A percentile compares a stretch with the other conserved stretches of the same genome.
Conservation (phyloP, 257 asterid genomes). For the Cynanchum wilfordii region DNA sequence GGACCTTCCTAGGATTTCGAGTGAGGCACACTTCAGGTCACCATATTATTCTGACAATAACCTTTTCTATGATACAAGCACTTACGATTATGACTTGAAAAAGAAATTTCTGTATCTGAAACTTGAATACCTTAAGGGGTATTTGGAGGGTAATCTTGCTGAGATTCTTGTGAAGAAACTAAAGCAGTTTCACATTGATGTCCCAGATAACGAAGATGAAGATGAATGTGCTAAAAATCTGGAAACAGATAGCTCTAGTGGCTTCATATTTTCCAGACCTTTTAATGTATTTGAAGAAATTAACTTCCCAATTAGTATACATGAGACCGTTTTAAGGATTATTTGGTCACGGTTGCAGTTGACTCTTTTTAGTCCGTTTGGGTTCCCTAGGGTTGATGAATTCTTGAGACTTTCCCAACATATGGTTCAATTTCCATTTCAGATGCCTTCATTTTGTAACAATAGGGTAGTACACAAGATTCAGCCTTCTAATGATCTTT, state of each 20-base stretch:
- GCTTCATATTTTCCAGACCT: slow-evolving; percentile 19
- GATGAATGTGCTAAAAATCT: slow-evolving; percentile 36
- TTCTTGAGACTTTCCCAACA: slow-evolving; percentile 36
- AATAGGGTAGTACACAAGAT: slow-evolving; percentile 39
- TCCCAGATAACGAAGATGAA: slow-evolving; percentile 27
- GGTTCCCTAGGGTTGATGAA: slow-evolving; percentile 24
- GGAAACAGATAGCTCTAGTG: slow-evolving; percentile 30
- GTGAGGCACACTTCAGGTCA: slow-evolving; percentile 37
- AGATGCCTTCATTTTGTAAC: slow-evolving; percentile 32
- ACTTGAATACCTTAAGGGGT: slow-evolving; percentile 45
- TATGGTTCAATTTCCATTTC: slow-evolving; percentile 34
- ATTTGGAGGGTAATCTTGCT: slow-evolving; percentile 44
- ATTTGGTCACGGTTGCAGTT: slow-evolving; percentile 36
- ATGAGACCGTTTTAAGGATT: slow-evolving; percentile 56
- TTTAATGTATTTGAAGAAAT: slow-evolving; percentile 36
- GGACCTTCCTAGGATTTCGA: slow-evolving; percentile 29
- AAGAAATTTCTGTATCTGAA: slow-evolving; percentile 33
- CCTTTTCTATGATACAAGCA: slow-evolving; percentile 34
- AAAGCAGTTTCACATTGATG: slow-evolving; percentile 19
- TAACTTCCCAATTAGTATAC: slow-evolving; percentile 56
- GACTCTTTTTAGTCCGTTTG: slow-evolving; percentile 36
- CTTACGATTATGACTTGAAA: slow-evolving; percentile 26
- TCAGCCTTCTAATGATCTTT: slow-evolving; percentile 32
- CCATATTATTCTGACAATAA: slow-evolving; percentile 26
- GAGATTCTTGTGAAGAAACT: slow-evolving; percentile 22